Base-by-base conservation (phyloP, 306 rosid species). In the Rubus idaeus region DNA sequence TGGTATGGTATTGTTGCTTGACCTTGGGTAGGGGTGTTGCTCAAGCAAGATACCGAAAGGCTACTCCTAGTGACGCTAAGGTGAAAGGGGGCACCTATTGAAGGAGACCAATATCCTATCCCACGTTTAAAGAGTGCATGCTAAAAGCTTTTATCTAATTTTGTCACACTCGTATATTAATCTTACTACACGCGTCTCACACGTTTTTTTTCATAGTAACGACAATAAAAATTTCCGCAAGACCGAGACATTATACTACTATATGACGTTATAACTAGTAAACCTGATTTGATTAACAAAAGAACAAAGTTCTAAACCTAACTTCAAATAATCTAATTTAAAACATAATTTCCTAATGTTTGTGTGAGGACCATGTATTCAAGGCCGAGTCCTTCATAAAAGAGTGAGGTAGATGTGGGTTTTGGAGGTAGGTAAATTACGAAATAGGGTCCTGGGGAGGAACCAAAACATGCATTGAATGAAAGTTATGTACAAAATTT, bases 1-100 rank as follows among this genome's bases (percentile, higher is more conserved):
- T 51, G 88, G 86, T 91, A n/a, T n/a, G n/a, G n/a, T 78, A 82
- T 81, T 77, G 77, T 56, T 30, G 35, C 35, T 30, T 30, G 35
- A 30, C 35, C 35, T 30, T 30, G 35, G 35, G 35, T 30, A 30
- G 35, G 90, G 88, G 89, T 86, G 90, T 84, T 83, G 86, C 81
- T 76, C 69, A 91, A 85, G 95, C 91, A 88, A 55, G 61, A 55
- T 2, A 4, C 37, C 2, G n/a, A 21, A 57, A 57, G 63, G 37
- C 16, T 20, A 20, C 35, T 56, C 35, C 30, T n/a, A 8, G 35
- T 56, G 35, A 56, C 2, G 30, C 4, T 17, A 56, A 56, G 3
- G 13, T 46, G 42, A 6, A 7, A 5, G 72, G 51, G 23, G 71
- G 6, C 10, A 37, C 45, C 46, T 42, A 30, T 23, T 8, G 13